A percentile compares a stretch with the other conserved stretches of the same genome.
These are phyloP conservation scores for Beta lomatogona DNA, from an alignment of 179 eudicot species.

Conservation along the genomic window DNA sequence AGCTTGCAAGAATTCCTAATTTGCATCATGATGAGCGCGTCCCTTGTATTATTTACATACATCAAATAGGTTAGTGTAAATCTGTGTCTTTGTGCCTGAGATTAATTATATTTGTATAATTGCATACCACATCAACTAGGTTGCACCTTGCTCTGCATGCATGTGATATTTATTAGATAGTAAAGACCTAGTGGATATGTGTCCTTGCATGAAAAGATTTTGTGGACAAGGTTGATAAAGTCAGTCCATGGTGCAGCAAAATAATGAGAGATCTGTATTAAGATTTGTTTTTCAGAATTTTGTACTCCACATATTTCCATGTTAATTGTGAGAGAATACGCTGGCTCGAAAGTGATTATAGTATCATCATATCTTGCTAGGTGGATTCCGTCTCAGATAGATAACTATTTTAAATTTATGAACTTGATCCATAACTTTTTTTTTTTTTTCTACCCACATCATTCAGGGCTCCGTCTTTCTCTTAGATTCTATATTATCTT, in stretches of 20 bases:
- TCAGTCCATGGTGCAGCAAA: neutral
- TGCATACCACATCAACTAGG: neutral
- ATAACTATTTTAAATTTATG: neutral
- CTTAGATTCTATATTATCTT: neutral
- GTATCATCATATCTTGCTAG: neutral
- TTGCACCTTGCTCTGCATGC: neutral
- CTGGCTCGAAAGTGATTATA: neutral
- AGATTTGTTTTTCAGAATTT: neutral
- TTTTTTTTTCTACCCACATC: neutral
- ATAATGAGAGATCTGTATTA: neutral
- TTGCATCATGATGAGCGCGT: constrained; percentile 47
- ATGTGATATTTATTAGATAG: neutral
- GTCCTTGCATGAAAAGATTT: neutral
- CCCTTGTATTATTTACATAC: constrained; percentile 73
- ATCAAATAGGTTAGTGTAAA: constrained; percentile 79
- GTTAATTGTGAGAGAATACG: neutral
- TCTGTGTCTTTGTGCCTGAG: neutral
- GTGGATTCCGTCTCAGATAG: constrained; percentile 4
- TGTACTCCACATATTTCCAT: neutral
- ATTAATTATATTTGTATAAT: constrained; percentile 2
- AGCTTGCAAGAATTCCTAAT: constrained; percentile 85
- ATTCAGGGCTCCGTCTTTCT: neutral
- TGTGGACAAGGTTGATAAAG: constrained; percentile 4
- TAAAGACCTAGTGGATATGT: constrained; percentile 12
- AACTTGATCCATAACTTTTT: constrained; percentile 10